Conservation (phyloP, 805 yeast species). For the Candida piceae region DNA sequence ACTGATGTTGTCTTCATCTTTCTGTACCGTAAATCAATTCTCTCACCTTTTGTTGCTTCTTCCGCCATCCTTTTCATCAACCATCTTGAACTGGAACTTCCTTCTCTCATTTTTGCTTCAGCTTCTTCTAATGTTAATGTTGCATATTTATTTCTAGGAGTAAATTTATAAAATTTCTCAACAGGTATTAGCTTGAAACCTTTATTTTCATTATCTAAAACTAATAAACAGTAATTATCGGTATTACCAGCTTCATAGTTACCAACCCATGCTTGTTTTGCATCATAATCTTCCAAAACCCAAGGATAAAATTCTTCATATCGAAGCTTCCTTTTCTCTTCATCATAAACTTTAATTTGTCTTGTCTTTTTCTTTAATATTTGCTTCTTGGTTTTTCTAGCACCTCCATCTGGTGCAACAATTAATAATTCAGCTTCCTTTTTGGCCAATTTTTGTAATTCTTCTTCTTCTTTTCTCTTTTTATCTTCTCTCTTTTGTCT, state of each 20-base stretch:
- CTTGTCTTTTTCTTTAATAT: constrained; percentile 74
- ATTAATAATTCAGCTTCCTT: constrained; percentile 49
- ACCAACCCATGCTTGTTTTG: constrained; percentile 91
- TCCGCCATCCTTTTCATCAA: constrained; percentile 84
- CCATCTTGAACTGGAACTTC: constrained; percentile 82
- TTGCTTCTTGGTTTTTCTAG: constrained; percentile 56
- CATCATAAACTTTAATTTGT: constrained; percentile 77
- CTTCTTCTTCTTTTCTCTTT: constrained; percentile 22
- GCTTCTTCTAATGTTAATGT: constrained; percentile 95
- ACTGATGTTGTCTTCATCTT: constrained; percentile 37
- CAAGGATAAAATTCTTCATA: constrained; percentile 97
- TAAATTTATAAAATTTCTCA: constrained; percentile 88
- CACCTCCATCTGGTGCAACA: constrained; percentile 92
- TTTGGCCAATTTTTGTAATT: constrained; percentile 32
- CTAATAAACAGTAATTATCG: constrained; percentile 79
- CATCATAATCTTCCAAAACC: constrained; percentile 97
- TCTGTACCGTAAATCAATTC: constrained; percentile 46
- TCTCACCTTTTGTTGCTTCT: constrained; percentile 50
- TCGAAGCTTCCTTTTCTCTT: constrained; percentile 73
- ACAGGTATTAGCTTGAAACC: constrained; percentile 88
- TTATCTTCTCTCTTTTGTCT: constrained; percentile 29
- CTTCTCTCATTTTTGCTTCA: constrained; percentile 84
- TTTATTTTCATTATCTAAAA: constrained; percentile 73
- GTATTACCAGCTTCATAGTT: constrained; percentile 87
- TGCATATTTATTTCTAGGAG: constrained; percentile 89